Conservation (phyloP, 441 rosid species). For the Bocquillonia castaneifolia region DNA sequence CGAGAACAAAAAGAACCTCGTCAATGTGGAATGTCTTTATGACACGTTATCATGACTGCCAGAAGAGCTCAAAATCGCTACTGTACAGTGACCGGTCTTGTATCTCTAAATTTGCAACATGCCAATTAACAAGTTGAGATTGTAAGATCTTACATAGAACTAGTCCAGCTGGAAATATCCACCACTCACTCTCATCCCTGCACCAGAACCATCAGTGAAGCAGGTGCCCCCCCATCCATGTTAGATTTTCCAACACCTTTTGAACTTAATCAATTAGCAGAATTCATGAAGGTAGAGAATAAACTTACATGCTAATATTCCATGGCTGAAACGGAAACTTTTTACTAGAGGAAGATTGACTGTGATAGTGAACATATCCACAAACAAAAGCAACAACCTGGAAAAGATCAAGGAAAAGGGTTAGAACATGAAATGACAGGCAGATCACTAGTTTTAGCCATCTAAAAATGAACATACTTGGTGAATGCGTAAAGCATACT, state of each 20-base stretch:
- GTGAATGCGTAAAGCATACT: neutral
- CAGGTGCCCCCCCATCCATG: no score
- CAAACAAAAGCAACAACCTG: constrained; percentile 89
- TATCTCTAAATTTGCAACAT: constrained; percentile 92
- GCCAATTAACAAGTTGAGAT: constrained; percentile 93
- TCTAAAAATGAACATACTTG: neutral
- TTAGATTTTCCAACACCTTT: neutral
- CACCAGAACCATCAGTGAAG: constrained; percentile 24
- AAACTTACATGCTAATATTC: constrained; percentile 95
- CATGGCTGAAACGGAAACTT: constrained; percentile 78
- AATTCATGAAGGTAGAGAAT: constrained; percentile 11
- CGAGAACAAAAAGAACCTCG: constrained; percentile 21
- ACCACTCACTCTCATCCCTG: constrained; percentile 99
- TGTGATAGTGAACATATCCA: constrained; percentile 77
- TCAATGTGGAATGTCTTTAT: constrained; percentile 25
- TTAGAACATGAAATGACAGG: neutral
- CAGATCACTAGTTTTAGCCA: constrained; percentile 7
- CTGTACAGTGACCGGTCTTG: constrained; percentile 99
- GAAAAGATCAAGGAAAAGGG: constrained; percentile 16
- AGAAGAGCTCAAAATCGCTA: constrained; percentile 78
- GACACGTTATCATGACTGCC: constrained; percentile 70
- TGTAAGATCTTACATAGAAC: constrained; percentile 87
- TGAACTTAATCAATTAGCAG: neutral
- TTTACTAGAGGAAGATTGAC: constrained; percentile 60
- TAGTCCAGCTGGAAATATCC: constrained; percentile 97